Conservation (phyloP, 2,329 filamentous ascomycete species). For the Fusarium brevicatenulatum region DNA sequence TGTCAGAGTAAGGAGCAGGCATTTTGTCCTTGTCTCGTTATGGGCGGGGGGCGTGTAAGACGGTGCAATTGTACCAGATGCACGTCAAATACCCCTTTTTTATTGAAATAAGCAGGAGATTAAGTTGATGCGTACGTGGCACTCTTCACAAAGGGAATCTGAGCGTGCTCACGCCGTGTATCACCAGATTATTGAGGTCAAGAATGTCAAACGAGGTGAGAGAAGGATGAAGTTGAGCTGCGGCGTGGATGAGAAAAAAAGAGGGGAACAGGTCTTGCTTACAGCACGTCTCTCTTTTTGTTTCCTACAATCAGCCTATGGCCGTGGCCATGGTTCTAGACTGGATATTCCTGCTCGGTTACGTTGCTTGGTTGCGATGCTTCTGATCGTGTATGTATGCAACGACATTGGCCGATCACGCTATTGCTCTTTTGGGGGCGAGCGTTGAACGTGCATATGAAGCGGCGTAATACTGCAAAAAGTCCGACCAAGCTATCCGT, state of each 20-base stretch:
- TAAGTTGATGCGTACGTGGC: conserved; percentile 4
- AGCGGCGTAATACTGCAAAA: conserved; percentile 25
- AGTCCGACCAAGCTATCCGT: background rate
- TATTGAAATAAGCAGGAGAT: background rate
- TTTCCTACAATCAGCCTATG: conserved; percentile 5
- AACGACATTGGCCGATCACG: conserved; percentile 21
- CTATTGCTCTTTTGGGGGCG: conserved; percentile 21
- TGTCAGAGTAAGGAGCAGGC: conserved; percentile 59
- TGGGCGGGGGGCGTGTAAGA: conserved; percentile 15
- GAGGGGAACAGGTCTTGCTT: conserved; percentile 24
- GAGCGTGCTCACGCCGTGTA: conserved; percentile 1
- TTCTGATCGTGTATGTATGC: conserved; percentile 13
- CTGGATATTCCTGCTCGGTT: conserved; percentile 6
- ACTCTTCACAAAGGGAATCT: conserved; percentile 6
- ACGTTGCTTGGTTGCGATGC: conserved; percentile 11
- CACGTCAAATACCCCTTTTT: background rate
- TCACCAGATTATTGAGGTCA: conserved; percentile 2
- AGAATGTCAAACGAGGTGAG: background rate
- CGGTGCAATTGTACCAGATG: background rate
- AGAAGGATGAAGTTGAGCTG: conserved; percentile 10
- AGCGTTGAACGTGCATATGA: conserved; percentile 5
- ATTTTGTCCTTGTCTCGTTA: conserved; percentile 47
- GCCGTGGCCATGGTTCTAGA: background rate
- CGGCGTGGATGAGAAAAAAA: conserved; percentile 16
- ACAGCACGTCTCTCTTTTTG: background rate